phyloP scores from a whole-genome alignment of 306 rosid genomes.

The Begonia loranthoides region DNA sequence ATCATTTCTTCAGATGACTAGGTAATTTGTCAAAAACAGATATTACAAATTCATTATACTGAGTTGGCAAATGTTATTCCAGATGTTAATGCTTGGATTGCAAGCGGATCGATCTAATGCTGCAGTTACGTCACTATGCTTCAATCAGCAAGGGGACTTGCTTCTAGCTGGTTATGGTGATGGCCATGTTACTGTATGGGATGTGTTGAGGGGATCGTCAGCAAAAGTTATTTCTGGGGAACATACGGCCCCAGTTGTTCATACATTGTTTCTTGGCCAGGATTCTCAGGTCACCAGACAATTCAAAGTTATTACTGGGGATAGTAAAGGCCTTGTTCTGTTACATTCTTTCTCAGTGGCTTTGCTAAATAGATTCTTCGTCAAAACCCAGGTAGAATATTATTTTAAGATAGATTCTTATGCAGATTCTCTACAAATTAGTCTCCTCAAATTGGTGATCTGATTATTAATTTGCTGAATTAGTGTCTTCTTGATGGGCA shows the following conservation, averaged over 20 bases:
- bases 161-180: slow-evolving; percentile 90
- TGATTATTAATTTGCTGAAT: slow-evolving; percentile 23
- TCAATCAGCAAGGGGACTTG: slow-evolving; percentile 91
- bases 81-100: slow-evolving; percentile 70
- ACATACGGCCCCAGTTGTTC: slow-evolving; percentile 85
- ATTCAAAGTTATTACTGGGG: slow-evolving; percentile 91
- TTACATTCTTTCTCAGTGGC: slow-evolving; percentile 64
- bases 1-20: slow-evolving; percentile 1
- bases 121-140: slow-evolving; percentile 80
- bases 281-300: slow-evolving; percentile 88
- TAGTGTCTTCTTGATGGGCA: slow-evolving; percentile 98
- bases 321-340: slow-evolving; percentile 84
- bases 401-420: slow-evolving; percentile 35
- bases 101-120: slow-evolving; percentile 73
- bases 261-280: slow-evolving; percentile 73
- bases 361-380: slow-evolving; percentile 55
- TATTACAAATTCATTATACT: too few species aligned
- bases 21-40: too few species aligned
- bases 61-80: slow-evolving; percentile 12
- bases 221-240: slow-evolving; percentile 78
- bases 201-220: slow-evolving; percentile 55
- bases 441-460: slow-evolving; percentile 17
- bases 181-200: slow-evolving; percentile 91
- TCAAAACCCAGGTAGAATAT: slow-evolving; percentile 70
- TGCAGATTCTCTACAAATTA: slow-evolving; percentile 6